phyloP scores from a whole-genome alignment of 75 land plant genomes.

The Sequoiadendron giganteum region DNA sequence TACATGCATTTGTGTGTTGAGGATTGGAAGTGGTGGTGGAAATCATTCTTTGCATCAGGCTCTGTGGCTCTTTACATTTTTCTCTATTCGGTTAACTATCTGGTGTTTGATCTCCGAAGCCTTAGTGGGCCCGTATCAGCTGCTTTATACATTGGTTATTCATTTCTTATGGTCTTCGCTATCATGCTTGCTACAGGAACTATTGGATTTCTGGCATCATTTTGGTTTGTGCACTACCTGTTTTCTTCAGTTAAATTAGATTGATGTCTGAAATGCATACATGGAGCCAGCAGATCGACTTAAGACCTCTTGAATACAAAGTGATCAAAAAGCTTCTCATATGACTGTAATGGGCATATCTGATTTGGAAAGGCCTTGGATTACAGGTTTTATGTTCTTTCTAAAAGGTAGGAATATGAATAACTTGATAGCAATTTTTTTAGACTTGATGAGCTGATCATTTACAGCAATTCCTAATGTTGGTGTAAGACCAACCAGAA shows the following conservation, averaged over 20 bases:
- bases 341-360: slow-evolving; percentile 3
- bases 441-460: slow-evolving; percentile 6
- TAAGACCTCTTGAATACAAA: background rate
- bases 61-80: slow-evolving; percentile 69
- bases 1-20: slow-evolving; percentile 51
- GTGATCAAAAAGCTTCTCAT: background rate
- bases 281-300: background rate
- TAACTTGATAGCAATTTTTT: slow-evolving; percentile 11
- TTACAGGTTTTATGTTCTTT: background rate
- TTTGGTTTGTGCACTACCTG: slow-evolving; percentile 63
- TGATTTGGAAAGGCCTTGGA: background rate
- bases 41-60: slow-evolving; percentile 65
- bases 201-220: slow-evolving; percentile 52
- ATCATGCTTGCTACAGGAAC: slow-evolving; percentile 63
- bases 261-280: slow-evolving; percentile 12
- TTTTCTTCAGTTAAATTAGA: slow-evolving; percentile 67
- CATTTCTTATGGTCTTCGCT: slow-evolving; percentile 54
- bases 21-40: slow-evolving; percentile 70
- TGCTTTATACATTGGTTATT: slow-evolving; percentile 52
- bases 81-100: slow-evolving; percentile 54
- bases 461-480: slow-evolving; percentile 4
- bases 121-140: slow-evolving; percentile 65
- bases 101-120: slow-evolving; percentile 58
- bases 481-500: slow-evolving; percentile 1
- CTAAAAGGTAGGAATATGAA: background rate